Evolutionary conservation across 768 basidiomycete genomes (phyloP), one percentile per base, ranked within the genome.

Genomic region (Macrolepiota fuliginosa): DNA sequence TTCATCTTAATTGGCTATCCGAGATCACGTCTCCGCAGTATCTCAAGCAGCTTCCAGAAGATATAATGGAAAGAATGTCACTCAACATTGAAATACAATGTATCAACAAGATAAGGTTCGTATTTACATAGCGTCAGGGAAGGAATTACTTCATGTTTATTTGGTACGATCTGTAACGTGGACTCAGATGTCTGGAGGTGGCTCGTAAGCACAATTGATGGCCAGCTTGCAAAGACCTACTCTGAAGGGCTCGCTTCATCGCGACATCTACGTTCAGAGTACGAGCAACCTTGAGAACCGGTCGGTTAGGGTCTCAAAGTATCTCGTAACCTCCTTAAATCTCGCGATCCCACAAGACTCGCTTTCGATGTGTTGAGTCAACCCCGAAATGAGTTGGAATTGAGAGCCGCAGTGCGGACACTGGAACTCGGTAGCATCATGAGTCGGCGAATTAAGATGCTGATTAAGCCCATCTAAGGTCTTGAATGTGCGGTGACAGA

Each of bases 341-440:
- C 71, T 80, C 37, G 69, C 59, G 22, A 89, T 80, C 0, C 83
- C 84, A 69, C 89, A 90, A 27, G 63, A 71, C 64, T 81, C 83
- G 67, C 83, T 86, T 75, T 90, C 87, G 35, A 90, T 78, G 69
- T 90, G 88, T 72, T 85, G 83, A 47, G 81, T 81, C 56, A 90
- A 70, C 3, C 68, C 86, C 58, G 88, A 88, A 35, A 90, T 76
- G 13, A 83, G 79, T 6, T 55, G 63, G 67, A 86, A 89, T 35
- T 71, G 68, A 24, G 53, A 32, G 1, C 57, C 66, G 66, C 89
- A 90, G 11, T 70, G 71, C 3, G 85, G 86, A 72, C 89, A 90
- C 2, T 78, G 65, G 66, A 86, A 89, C 1, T 80, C 74, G 68
- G 75, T 78, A 1, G 79, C 76, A 64, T 79, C 70, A 67, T 90